Evolutionary conservation across 1,284 basidiomycete genomes (phyloP).

Genomic region (Cutaneotrichosporon cyanovorans): DNA sequence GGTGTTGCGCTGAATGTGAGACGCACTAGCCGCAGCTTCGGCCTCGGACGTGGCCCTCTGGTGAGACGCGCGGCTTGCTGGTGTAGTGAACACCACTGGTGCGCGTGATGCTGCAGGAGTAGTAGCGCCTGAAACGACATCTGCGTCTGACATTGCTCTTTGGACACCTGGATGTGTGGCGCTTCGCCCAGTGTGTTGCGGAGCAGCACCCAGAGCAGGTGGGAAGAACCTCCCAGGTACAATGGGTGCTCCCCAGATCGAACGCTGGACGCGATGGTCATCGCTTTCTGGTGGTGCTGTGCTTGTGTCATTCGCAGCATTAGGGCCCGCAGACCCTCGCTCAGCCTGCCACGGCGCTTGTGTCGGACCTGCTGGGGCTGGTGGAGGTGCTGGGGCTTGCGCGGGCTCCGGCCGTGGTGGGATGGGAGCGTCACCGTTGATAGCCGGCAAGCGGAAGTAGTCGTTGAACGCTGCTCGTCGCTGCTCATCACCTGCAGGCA

Average conservation of each 20-base stretch:
- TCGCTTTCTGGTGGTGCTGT: conserved; percentile 11
- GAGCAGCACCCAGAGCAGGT: conserved; percentile 30
- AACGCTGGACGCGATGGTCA: conserved; percentile 26
- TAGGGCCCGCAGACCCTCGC: too few species aligned
- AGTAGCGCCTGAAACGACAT: conserved; percentile 17
- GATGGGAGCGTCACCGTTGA: conserved; percentile 21
- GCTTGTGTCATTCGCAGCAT: too few species aligned
- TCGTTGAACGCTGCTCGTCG: conserved; percentile 28
- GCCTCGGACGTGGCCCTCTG: not conserved
- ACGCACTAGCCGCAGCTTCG: not conserved
- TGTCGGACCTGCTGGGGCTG: conserved; percentile 1
- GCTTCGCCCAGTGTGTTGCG: conserved; percentile 1
- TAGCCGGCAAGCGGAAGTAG: conserved; percentile 29
- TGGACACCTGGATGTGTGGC: not conserved
- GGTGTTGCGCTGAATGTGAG: too few species aligned
- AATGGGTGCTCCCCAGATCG: conserved; percentile 41
- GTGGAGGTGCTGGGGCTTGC: not conserved
- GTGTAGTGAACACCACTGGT: conserved; percentile 27
- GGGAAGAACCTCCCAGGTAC: conserved; percentile 33
- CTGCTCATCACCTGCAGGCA: conserved; percentile 1
- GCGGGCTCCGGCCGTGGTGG: conserved; percentile 3
- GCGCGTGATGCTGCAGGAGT: conserved; percentile 38
- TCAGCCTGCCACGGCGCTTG: not conserved
- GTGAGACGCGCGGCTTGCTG: not conserved
- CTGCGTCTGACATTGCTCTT: not conserved